phyloP scores from a whole-genome alignment of 2,329 filamentous ascomycete genomes.

The Botrytis hyacinthi region DNA sequence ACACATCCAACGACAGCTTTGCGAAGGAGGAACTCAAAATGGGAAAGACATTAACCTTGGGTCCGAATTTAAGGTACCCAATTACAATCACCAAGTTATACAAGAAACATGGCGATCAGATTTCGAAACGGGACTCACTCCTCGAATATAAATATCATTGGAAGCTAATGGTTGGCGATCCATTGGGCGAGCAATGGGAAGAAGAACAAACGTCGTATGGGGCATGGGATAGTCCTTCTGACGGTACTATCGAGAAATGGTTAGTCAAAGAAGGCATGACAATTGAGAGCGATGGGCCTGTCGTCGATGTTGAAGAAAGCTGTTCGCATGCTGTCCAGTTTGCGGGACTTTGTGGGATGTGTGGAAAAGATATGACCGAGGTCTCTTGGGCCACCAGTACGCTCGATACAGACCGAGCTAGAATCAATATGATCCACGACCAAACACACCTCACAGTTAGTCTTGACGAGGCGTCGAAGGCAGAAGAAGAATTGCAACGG shows the following conservation, averaged over 20 bases:
- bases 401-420: constrained; percentile 78
- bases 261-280: constrained; percentile 66
- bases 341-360: constrained; percentile 84
- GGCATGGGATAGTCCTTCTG: constrained; percentile 78
- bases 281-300: constrained; percentile 56
- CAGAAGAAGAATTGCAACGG: constrained; percentile 83
- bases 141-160: constrained; percentile 87
- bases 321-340: constrained; percentile 92
- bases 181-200: constrained; percentile 59
- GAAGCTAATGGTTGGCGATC: constrained; percentile 72
- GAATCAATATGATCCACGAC: constrained; percentile 93
- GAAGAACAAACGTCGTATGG: constrained; percentile 68
- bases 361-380: constrained; percentile 95
- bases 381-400: constrained; percentile 78
- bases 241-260: constrained; percentile 78
- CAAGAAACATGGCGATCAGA: constrained; percentile 69
- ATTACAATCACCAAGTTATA: constrained; percentile 87
- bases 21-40: constrained; percentile 40
- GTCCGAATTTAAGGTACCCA: constrained; percentile 77
- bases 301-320: constrained; percentile 80
- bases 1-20: constrained; percentile 29
- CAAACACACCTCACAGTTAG: constrained; percentile 86
- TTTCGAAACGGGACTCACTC: constrained; percentile 74
- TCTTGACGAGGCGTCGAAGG: constrained; percentile 71
- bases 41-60: constrained; percentile 52